Percentiles rank a stretch among this genome's conserved stretches.
Conservation (phyloP, 805 yeast species). For the Tetrapisispora fleetii region DNA sequence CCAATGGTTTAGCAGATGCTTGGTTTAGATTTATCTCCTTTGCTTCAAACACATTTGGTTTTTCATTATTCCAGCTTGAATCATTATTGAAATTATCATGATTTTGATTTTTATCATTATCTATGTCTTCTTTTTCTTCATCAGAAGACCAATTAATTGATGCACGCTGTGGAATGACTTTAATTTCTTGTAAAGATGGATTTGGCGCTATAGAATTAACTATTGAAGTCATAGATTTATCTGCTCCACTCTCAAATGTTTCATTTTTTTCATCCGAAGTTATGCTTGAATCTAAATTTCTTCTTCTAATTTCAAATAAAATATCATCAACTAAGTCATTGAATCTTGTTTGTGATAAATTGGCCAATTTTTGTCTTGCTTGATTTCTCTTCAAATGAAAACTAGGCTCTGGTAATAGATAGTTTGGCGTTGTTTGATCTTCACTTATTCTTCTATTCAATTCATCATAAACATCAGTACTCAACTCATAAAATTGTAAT, state of each 20-base stretch:
- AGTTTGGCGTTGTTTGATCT: constrained; percentile 47
- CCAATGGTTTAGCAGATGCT: neutral
- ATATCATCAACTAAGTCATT: constrained; percentile 88
- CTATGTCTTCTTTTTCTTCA: constrained; percentile 30
- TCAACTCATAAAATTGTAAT: constrained; percentile 77
- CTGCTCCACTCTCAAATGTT: neutral
- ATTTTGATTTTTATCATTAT: neutral
- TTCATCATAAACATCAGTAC: constrained; percentile 93
- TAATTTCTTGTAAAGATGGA: constrained; percentile 48
- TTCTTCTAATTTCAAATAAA: constrained; percentile 71
- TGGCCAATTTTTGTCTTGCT: constrained; percentile 85
- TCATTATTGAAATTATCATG: neutral
- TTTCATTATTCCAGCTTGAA: neutral
- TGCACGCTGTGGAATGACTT: constrained; percentile 75
- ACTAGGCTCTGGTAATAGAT: constrained; percentile 54
- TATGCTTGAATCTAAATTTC: constrained; percentile 40
- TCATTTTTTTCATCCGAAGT: neutral
- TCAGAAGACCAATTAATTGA: constrained; percentile 83
- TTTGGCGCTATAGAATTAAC: constrained; percentile 9
- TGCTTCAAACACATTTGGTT: neutral
- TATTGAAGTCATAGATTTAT: neutral
- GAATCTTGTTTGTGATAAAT: constrained; percentile 72
- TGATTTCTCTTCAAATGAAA: constrained; percentile 93
- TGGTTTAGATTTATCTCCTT: neutral
- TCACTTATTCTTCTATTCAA: constrained; percentile 66